phyloP scores from a whole-genome alignment of 352 stramenopile species.

The Phytophthora pinifolia region DNA sequence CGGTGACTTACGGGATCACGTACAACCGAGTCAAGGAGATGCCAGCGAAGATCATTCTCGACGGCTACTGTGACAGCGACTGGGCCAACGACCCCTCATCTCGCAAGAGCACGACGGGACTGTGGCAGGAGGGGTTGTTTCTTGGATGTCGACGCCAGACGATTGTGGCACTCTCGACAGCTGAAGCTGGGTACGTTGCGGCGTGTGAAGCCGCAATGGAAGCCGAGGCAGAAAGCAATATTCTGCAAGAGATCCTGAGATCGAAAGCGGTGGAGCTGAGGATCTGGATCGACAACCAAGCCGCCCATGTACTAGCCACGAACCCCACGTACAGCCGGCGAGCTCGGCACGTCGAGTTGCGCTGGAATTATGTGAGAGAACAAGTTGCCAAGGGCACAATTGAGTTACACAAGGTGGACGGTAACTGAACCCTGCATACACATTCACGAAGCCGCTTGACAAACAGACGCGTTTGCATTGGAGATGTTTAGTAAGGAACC shows the following conservation, averaged over 20 bases:
- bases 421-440: constrained; percentile 1
- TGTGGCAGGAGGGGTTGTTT: not conserved
- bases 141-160: constrained; percentile 6
- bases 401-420: constrained; percentile 7
- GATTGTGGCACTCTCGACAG: constrained; percentile 10
- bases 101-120: constrained; percentile 2
- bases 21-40: not conserved
- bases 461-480: constrained; percentile 3
- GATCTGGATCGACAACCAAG: constrained; percentile 8
- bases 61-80: constrained; percentile 10
- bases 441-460: constrained; percentile 5
- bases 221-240: not conserved
- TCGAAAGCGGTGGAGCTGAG: not conserved
- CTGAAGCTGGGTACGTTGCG: not conserved
- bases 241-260: constrained; percentile 5
- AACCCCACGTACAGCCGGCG: constrained; percentile 9
- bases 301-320: not conserved
- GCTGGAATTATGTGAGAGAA: constrained; percentile 11
- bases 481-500: not conserved
- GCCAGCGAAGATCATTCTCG: not conserved
- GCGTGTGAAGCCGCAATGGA: constrained; percentile 8
- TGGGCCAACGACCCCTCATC: not conserved
- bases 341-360: constrained; percentile 1
- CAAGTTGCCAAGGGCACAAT: constrained; percentile 2
- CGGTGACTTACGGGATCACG: constrained; percentile 7